Evolutionary conservation across 2,329 filamentous ascomycete genomes (phyloP), one percentile per base, ranked within the genome.

Genomic region (Aspergillus alliaceus): DNA sequence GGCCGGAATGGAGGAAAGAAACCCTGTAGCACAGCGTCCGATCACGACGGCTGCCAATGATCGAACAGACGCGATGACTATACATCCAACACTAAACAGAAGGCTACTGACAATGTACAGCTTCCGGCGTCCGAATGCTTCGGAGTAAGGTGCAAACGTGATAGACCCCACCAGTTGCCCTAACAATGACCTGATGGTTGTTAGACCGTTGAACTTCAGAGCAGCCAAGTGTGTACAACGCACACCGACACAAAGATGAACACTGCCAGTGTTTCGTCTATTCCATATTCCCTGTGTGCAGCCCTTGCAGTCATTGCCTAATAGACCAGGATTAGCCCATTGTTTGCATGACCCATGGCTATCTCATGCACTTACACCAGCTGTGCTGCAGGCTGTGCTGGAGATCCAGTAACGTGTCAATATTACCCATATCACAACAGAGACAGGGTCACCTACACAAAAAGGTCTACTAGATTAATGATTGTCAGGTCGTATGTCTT

Each of bases 1-100:
- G 0, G 76, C 71, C 1, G 79, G 79, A 20, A 80, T 74, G 2
- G 79, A 77, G 0, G 78, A 79, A 4, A 76, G 61, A 15, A 79
- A 63, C 0, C 79, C 80, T 72, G 73, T 4, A 77, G 42, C 46
- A 79, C 74, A 3, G 14, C 79, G 70, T 1, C 77, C 75, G 7
- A 77, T 54, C 7, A 74, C 63, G 0, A 75, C 69, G 1, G 68
- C 72, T 1, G 69, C 59, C 4, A 78, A 29, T 0, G 67, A 71
- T 6, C 68, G 75, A 6, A 69, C 64, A 0, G 70, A 57, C 0
- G 69, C 76, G 4, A 75, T 71, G 8, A 80, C 57, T 2, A 80
- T 35, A 42, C 66, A 70, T 40, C 64, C 69, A 9, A 62, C 51
- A 14, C 59, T 63, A 42, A 60, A 69, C 4, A 67, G 14, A 1